These are phyloP conservation scores for Alternaria tenuissima DNA, from an alignment of 2,329 filamentous ascomycete species.

Conservation along the genomic window DNA sequence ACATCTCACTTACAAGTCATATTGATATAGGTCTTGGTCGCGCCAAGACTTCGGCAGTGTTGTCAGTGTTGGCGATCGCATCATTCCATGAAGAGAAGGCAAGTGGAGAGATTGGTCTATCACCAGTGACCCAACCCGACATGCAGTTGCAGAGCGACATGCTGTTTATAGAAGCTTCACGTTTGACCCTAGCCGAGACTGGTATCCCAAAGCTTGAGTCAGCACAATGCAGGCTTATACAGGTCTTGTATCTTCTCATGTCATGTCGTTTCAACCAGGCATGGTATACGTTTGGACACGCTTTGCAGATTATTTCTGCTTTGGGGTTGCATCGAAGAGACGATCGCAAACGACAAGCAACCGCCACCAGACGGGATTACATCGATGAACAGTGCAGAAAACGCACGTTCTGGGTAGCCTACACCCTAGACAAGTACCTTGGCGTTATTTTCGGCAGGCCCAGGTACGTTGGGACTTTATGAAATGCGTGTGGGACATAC, in stretches of 20 bases:
- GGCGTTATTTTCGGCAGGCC: conserved; percentile 29
- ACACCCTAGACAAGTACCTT: conserved; percentile 68
- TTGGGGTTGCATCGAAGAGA: conserved; percentile 54
- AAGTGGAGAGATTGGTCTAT: conserved; percentile 28
- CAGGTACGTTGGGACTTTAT: neutral
- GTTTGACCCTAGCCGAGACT: conserved; percentile 56
- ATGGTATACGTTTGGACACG: conserved; percentile 67
- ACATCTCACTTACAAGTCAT: neutral
- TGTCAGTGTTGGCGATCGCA: conserved; percentile 56
- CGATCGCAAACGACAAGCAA: conserved; percentile 36
- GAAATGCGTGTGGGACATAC: too few relatives aligned
- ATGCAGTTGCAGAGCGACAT: conserved; percentile 46
- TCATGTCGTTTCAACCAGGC: conserved; percentile 67
- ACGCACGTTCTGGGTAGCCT: conserved; percentile 69
- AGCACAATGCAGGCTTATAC: conserved; percentile 64
- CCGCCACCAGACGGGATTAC: conserved; percentile 46
- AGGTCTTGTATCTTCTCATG: conserved; percentile 65
- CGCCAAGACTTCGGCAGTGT: conserved; percentile 53
- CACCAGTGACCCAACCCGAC: conserved; percentile 37
- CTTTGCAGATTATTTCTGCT: conserved; percentile 60
- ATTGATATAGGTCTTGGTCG: conserved; percentile 35
- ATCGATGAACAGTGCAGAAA: conserved; percentile 62
- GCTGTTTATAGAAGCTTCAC: conserved; percentile 51
- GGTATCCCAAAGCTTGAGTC: conserved; percentile 63
- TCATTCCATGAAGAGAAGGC: conserved; percentile 57